Evolutionary conservation across 768 basidiomycete genomes (phyloP).

Genomic region (Calocera cornea): DNA sequence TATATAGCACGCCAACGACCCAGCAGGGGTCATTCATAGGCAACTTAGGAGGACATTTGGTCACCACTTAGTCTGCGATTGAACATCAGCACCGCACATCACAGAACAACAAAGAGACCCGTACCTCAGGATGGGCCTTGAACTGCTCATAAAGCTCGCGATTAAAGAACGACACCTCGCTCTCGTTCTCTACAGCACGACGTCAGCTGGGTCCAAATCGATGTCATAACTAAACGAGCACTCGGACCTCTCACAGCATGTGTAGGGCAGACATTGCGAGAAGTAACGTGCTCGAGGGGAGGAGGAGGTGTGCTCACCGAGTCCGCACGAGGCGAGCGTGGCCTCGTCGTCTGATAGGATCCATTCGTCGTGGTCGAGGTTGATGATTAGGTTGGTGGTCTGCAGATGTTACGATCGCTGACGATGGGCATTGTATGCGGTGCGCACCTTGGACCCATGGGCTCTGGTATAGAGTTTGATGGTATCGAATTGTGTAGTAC

Average conservation of each 20-base stretch:
- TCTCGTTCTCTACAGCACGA: conserved; percentile 67
- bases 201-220: background rate
- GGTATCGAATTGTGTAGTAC: conserved; percentile 61
- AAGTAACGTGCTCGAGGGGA: background rate
- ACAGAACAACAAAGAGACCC: conserved; percentile 4
- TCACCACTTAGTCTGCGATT: conserved; percentile 12
- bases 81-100: background rate
- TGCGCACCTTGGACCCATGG: conserved; percentile 76
- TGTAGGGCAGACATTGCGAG: background rate
- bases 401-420: conserved; percentile 23
- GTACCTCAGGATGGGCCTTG: conserved; percentile 69
- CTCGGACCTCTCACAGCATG: background rate
- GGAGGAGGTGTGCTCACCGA: conserved; percentile 46
- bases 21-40: too few relatives aligned
- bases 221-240: background rate
- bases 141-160: conserved; percentile 61
- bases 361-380: conserved; percentile 92
- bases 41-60: too few relatives aligned
- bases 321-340: conserved; percentile 53
- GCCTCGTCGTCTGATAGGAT: conserved; percentile 57
- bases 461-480: conserved; percentile 89
- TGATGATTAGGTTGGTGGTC: conserved; percentile 97
- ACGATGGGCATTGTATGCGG: background rate
- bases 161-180: conserved; percentile 87
- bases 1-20: too few relatives aligned